Conservation (phyloP, 1,139 yeast species). For the Casaregolazyma lundiana region DNA sequence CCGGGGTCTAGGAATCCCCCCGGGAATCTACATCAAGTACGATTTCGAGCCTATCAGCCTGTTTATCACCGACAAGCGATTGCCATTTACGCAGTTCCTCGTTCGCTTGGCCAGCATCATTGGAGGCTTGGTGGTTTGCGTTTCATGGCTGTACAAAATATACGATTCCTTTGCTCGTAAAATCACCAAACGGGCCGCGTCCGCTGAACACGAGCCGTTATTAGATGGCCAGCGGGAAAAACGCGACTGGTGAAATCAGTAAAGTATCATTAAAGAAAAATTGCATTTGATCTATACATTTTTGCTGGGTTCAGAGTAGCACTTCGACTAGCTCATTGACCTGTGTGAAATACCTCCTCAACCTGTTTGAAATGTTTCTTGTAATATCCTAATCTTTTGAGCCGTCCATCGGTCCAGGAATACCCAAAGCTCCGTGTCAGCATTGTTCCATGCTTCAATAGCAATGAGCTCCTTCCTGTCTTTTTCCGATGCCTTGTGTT, state of each 20-base stretch:
- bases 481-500: conserved; percentile 8
- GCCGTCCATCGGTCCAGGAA: conserved; percentile 17
- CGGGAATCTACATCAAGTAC: conserved; percentile 80
- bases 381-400: background rate
- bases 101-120: conserved; percentile 72
- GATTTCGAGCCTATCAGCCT: conserved; percentile 85
- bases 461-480: conserved; percentile 10
- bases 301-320: too few species aligned
- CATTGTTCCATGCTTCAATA: conserved; percentile 26
- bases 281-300: background rate
- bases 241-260: background rate
- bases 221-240: background rate
- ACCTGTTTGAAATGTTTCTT: background rate
- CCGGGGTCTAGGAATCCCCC: conserved; percentile 35
- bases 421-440: conserved; percentile 29
- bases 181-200: conserved; percentile 8
- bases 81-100: conserved; percentile 73
- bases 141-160: conserved; percentile 29
- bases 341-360: background rate
- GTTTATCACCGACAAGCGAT: conserved; percentile 61
- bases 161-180: conserved; percentile 15
- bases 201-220: conserved; percentile 1
- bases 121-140: conserved; percentile 63
- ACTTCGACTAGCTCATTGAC: too few species aligned
- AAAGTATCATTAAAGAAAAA: too few species aligned